Percentiles rank a stretch among this genome's conserved stretches.
phyloP scores from a whole-genome alignment of 768 basidiomycete genomes.

The Auricularia heimuer region DNA sequence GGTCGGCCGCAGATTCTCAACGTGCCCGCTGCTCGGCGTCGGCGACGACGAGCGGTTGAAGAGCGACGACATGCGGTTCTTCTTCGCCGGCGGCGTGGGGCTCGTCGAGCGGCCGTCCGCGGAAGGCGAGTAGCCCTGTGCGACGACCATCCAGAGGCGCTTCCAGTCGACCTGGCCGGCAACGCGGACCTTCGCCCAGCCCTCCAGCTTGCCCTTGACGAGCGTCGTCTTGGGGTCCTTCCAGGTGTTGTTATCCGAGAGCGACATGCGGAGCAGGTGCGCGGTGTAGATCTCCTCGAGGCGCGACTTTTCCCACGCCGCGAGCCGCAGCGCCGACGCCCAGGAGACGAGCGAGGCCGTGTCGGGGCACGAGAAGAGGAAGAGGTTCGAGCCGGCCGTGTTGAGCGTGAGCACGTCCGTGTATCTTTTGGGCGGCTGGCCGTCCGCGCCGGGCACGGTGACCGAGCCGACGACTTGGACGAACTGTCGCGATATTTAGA shows the following conservation, averaged over 20 bases:
- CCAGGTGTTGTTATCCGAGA: slow-evolving; percentile 35
- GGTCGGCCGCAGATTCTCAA: slow-evolving; percentile 20
- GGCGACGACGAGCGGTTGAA: slow-evolving; percentile 30
- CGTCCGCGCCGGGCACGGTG: slow-evolving; percentile 46
- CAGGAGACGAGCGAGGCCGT: slow-evolving; percentile 68
- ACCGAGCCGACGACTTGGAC: slow-evolving; percentile 70
- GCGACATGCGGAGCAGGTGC: slow-evolving; percentile 75
- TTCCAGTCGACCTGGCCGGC: slow-evolving; percentile 99
- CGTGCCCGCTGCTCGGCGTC: slow-evolving; percentile 10
- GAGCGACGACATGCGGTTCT: slow-evolving; percentile 56
- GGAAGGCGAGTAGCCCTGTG: slow-evolving; percentile 29
- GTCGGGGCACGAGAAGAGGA: slow-evolving; percentile 78
- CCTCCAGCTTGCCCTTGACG: slow-evolving; percentile 68
- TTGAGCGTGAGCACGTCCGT: slow-evolving; percentile 83
- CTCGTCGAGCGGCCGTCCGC: slow-evolving; percentile 17
- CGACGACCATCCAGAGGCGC: slow-evolving; percentile 73
- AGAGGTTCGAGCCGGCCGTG: slow-evolving; percentile 84
- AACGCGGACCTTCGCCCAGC: slow-evolving; percentile 81
- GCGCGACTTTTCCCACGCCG: slow-evolving; percentile 90
- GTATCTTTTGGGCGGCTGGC: slow-evolving; percentile 45
- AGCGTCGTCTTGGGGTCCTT: slow-evolving; percentile 53
- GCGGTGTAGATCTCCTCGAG: slow-evolving; percentile 97
- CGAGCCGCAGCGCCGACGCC: slow-evolving; percentile 83
- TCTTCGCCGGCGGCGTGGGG: slow-evolving; percentile 32
- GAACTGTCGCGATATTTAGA: slow-evolving; percentile 36